Percentiles rank a stretch among this genome's conserved stretches.
phyloP scores from a whole-genome alignment of 805 yeast species.

The Lipomyces kockii region DNA sequence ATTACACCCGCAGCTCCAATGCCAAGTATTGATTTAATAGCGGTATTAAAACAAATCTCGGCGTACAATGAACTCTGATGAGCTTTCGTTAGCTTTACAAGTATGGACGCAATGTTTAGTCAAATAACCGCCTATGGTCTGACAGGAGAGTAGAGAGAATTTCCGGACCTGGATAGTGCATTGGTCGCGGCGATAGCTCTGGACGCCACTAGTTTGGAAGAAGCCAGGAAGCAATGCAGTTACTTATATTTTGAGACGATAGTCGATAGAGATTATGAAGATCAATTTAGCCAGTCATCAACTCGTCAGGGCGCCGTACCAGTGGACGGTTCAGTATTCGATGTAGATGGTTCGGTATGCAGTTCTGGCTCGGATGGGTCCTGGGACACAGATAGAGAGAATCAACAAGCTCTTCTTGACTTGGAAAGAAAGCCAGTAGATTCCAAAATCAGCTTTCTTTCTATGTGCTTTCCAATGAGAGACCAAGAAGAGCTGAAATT shows the following conservation, averaged over 20 bases:
- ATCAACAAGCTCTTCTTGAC: background rate
- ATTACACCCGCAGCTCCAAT: background rate
- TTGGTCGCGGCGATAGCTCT: slow-evolving; percentile 26
- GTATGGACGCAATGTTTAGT: background rate
- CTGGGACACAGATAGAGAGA: background rate
- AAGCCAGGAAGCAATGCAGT: slow-evolving; percentile 19
- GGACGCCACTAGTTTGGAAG: slow-evolving; percentile 11
- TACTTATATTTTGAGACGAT: slow-evolving; percentile 15
- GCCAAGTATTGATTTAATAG: background rate
- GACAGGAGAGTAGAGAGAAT: slow-evolving; percentile 7
- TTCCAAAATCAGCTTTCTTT: slow-evolving; percentile 6
- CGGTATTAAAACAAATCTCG: background rate
- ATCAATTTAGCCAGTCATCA: background rate
- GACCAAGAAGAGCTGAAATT: background rate
- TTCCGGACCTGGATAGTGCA: slow-evolving; percentile 26
- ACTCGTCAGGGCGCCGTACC: background rate
- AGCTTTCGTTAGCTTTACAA: slow-evolving; percentile 9
- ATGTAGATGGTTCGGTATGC: background rate
- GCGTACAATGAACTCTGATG: slow-evolving; percentile 5
- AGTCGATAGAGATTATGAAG: slow-evolving; percentile 11
- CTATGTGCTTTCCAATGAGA: slow-evolving; percentile 15
- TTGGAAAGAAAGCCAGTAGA: background rate
- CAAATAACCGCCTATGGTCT: slow-evolving; percentile 7
- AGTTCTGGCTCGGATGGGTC: background rate
- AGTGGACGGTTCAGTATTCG: background rate